Percentiles rank a stretch among this genome's conserved stretches.
Evolutionary conservation across 306 rosid genomes (phyloP).

Genomic region (Castanea crenata): DNA sequence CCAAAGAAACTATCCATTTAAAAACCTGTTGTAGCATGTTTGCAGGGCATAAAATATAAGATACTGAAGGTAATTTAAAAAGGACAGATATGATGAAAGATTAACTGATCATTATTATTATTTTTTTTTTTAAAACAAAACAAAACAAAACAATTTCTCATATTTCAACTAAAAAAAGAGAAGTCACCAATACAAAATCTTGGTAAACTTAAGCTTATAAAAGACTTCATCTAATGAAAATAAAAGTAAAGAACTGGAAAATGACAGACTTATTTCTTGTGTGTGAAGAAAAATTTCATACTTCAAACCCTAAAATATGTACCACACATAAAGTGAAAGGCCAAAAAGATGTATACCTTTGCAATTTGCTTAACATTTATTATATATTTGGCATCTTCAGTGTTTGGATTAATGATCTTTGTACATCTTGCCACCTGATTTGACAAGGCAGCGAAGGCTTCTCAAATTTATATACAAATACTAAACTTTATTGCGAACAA

Average conservation of each 20-base stretch:
- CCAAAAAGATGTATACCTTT: conserved; percentile 45
- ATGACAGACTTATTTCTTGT: neutral
- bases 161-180: neutral
- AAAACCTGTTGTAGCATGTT: neutral
- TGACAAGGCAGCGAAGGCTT: conserved; percentile 24
- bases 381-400: conserved; percentile 97
- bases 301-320: neutral
- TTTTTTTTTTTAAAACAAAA: neutral
- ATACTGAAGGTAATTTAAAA: neutral
- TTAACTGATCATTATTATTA: neutral
- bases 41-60: neutral
- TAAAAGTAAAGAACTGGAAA: neutral
- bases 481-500: neutral
- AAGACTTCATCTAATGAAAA: neutral
- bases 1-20: neutral
- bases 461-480: conserved; percentile 5
- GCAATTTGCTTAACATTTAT: conserved; percentile 98
- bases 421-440: conserved; percentile 96
- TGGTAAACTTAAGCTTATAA: neutral
- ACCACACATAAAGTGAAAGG: neutral
- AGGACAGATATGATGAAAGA: neutral
- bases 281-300: neutral
- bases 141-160: neutral
- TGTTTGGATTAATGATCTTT: conserved; percentile 91
- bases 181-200: neutral